phyloP scores from a whole-genome alignment of 129 eudicot species.

The Mikania micrantha region DNA sequence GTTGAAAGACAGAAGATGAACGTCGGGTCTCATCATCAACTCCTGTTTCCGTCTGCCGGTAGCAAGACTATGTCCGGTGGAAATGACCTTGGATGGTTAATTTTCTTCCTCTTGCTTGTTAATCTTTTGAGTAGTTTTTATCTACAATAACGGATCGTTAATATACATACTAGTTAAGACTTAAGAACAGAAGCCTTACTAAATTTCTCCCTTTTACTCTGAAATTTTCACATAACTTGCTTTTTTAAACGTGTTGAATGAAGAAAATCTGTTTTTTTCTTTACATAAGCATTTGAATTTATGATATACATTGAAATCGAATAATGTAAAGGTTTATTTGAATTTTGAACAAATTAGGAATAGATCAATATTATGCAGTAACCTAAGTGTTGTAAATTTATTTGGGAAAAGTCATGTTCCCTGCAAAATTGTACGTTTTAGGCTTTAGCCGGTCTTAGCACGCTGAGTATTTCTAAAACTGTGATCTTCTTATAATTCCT shows the following conservation, averaged over 20 bases:
- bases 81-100: constrained; percentile 88
- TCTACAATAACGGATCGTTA: neutral
- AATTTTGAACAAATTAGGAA: constrained; percentile 1
- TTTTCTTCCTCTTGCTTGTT: constrained; percentile 1
- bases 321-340: constrained; percentile 11
- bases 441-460: neutral
- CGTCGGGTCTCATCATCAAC: constrained; percentile 43
- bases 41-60: constrained; percentile 66
- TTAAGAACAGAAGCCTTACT: too few species aligned
- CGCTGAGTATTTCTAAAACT: neutral
- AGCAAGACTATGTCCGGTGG: constrained; percentile 63
- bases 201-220: too few species aligned
- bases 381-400: neutral
- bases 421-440: constrained; percentile 2
- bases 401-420: neutral
- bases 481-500: constrained; percentile 5
- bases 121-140: neutral
- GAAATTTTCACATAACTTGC: too few species aligned
- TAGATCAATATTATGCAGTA: neutral
- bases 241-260: too few species aligned
- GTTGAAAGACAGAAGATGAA: constrained; percentile 68
- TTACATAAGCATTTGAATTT: neutral
- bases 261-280: neutral
- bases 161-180: too few species aligned
- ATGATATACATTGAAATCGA: neutral